Conservation (phyloP, 495 filamentous ascomycete genomes). For the Xylaria venustula region DNA sequence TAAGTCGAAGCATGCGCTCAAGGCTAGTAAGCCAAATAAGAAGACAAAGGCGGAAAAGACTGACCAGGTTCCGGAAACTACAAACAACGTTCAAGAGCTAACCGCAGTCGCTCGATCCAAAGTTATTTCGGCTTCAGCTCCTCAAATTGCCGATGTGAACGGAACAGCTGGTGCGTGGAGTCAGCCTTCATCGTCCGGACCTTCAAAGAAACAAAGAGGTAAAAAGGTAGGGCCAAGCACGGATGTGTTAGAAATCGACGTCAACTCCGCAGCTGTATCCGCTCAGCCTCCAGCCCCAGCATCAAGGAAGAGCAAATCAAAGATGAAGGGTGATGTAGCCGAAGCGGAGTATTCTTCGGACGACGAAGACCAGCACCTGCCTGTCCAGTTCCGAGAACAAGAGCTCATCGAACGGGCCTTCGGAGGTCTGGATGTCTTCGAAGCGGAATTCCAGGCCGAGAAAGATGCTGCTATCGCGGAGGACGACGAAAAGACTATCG, state of each 20-base stretch:
- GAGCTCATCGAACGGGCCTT: slow-evolving; percentile 83
- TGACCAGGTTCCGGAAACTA: slow-evolving; percentile 17
- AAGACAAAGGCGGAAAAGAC: slow-evolving; percentile 26
- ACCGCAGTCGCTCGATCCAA: slow-evolving; percentile 18
- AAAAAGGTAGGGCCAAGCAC: slow-evolving; percentile 22
- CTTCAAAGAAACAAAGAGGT: slow-evolving; percentile 25
- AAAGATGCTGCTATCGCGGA: slow-evolving; percentile 71
- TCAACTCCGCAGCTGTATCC: slow-evolving; percentile 29
- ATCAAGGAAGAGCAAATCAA: slow-evolving; percentile 18
- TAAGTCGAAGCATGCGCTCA: slow-evolving; percentile 15
- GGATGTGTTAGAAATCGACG: slow-evolving; percentile 26
- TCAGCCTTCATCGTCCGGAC: slow-evolving; percentile 16
- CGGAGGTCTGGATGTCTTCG: slow-evolving; percentile 79
- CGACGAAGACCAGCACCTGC: slow-evolving; percentile 55
- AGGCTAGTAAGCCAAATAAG: slow-evolving; percentile 21
- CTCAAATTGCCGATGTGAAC: slow-evolving; percentile 15
- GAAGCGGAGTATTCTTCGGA: slow-evolving; percentile 45
- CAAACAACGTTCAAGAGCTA: slow-evolving; percentile 18
- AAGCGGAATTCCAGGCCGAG: slow-evolving; percentile 75
- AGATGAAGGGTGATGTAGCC: slow-evolving; percentile 26
- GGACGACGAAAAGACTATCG: slow-evolving; percentile 81
- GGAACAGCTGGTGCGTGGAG: slow-evolving; percentile 29
- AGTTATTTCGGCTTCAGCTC: slow-evolving; percentile 18
- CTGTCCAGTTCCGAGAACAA: slow-evolving; percentile 71
- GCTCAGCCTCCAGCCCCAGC: slow-evolving; percentile 11